Conservation (phyloP, 2,329 filamentous ascomycete species). For the Aspergillus bombycis region DNA sequence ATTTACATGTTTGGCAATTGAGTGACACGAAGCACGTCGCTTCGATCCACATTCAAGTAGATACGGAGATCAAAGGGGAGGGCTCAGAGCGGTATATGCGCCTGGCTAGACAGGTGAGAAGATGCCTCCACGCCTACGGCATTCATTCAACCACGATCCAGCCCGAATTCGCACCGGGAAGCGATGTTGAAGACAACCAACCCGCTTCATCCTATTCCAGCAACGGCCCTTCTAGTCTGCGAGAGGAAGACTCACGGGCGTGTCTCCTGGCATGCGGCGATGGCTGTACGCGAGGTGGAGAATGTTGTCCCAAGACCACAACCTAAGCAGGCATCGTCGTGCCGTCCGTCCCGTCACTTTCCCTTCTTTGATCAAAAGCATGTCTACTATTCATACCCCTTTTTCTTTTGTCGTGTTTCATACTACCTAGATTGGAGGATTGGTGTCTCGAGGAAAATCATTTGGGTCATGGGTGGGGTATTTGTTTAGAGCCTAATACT, state of each 20-base stretch:
- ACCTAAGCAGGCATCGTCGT: constrained; percentile 17
- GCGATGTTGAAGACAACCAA: constrained; percentile 36
- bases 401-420: neutral
- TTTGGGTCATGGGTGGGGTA: neutral
- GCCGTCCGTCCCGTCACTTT: neutral
- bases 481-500: neutral
- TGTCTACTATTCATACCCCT: constrained; percentile 13
- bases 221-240: constrained; percentile 33
- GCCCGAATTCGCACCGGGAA: constrained; percentile 69
- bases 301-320: constrained; percentile 46
- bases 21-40: constrained; percentile 94
- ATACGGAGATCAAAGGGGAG: constrained; percentile 83
- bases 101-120: constrained; percentile 77
- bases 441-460: neutral
- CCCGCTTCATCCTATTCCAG: constrained; percentile 25
- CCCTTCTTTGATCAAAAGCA: constrained; percentile 7
- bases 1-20: constrained; percentile 97
- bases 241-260: constrained; percentile 40
- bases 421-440: neutral
- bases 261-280: constrained; percentile 54
- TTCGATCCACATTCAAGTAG: constrained; percentile 89
- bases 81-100: constrained; percentile 84
- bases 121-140: constrained; percentile 90
- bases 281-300: constrained; percentile 44
- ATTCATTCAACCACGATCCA: constrained; percentile 98